Evolutionary conservation across 1,284 basidiomycete species (phyloP).

Genomic region (Cutaneotrichosporon daszewskae): DNA sequence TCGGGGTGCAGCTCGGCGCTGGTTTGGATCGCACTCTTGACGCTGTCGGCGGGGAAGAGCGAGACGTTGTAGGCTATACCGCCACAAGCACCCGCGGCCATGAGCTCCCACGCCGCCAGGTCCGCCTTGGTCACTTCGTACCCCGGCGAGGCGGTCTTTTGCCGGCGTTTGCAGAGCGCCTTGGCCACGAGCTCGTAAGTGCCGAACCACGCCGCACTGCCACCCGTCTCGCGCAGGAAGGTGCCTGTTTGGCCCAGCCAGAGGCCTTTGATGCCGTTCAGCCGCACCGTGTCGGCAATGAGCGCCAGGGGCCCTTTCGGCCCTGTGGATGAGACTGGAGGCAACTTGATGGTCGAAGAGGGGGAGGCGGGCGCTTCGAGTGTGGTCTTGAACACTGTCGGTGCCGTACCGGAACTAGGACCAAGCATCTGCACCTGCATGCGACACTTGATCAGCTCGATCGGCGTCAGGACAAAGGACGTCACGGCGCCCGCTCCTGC

Average conservation of each 20-base stretch:
- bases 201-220: constrained; percentile 79
- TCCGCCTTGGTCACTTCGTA: constrained; percentile 51
- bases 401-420: constrained; percentile 5
- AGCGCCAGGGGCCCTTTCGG: constrained; percentile 64
- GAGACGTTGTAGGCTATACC: constrained; percentile 81
- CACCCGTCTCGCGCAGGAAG: constrained; percentile 79
- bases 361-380: constrained; percentile 25
- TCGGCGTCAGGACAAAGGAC: constrained; percentile 80
- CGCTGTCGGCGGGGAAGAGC: constrained; percentile 81
- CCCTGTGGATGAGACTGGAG: constrained; percentile 7
- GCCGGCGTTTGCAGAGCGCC: constrained; percentile 53
- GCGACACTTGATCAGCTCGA: constrained; percentile 88
- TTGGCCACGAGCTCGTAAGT: constrained; percentile 70
- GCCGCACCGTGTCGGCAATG: constrained; percentile 59
- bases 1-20: constrained; percentile 73
- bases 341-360: constrained; percentile 14
- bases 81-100: constrained; percentile 75
- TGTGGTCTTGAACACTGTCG: constrained; percentile 14
- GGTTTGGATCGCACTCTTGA: constrained; percentile 94
- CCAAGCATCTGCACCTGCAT: constrained; percentile 88
- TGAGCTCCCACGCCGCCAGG: constrained; percentile 72
- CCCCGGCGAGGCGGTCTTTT: constrained; percentile 16
- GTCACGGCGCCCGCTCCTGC: constrained; percentile 75
- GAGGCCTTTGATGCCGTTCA: constrained; percentile 66
- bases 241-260: constrained; percentile 86